Percentiles rank a stretch among this genome's conserved stretches.
Evolutionary conservation across 2,329 filamentous ascomycete genomes (phyloP).

Genomic region (Epichloe amarillans): DNA sequence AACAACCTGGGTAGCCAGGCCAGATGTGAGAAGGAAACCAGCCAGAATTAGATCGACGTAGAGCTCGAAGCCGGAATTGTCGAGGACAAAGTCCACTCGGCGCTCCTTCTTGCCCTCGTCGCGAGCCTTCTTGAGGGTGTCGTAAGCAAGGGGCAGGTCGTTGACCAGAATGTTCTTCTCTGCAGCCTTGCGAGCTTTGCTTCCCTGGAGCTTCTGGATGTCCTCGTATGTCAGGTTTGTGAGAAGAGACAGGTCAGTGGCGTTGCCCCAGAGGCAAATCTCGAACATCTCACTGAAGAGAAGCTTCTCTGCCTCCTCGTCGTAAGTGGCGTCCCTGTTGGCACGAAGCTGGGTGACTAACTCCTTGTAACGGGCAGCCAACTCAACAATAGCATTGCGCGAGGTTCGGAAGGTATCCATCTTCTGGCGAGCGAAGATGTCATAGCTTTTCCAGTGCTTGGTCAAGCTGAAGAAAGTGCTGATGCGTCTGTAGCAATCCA

Average conservation of each 20-base stretch:
- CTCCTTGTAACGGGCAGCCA: constrained; percentile 66
- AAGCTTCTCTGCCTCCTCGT: constrained; percentile 57
- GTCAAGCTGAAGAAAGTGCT: constrained; percentile 65
- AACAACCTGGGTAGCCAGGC: constrained; percentile 74
- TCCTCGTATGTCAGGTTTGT: constrained; percentile 88
- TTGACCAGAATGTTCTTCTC: constrained; percentile 91
- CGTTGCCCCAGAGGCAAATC: constrained; percentile 95
- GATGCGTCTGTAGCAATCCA: constrained; percentile 45
- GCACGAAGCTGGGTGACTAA: constrained; percentile 53
- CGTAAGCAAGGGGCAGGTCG: constrained; percentile 63
- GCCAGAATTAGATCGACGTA: constrained; percentile 90
- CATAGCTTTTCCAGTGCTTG: constrained; percentile 76
- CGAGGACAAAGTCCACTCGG: constrained; percentile 84
- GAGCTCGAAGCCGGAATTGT: constrained; percentile 94
- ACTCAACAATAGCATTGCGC: constrained; percentile 69
- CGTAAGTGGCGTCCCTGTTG: constrained; percentile 36
- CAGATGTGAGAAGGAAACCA: constrained; percentile 74
- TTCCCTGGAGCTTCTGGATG: constrained; percentile 90
- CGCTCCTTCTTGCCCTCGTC: constrained; percentile 51
- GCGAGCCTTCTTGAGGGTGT: constrained; percentile 51
- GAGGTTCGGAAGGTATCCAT: constrained; percentile 86
- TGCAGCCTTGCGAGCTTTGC: constrained; percentile 68
- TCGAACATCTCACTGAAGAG: constrained; percentile 90
- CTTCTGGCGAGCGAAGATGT: constrained; percentile 83
- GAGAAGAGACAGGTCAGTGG: constrained; percentile 82